Base-by-base conservation (phyloP, 305 asterid genomes). In the Fraxinus ornus region DNA sequence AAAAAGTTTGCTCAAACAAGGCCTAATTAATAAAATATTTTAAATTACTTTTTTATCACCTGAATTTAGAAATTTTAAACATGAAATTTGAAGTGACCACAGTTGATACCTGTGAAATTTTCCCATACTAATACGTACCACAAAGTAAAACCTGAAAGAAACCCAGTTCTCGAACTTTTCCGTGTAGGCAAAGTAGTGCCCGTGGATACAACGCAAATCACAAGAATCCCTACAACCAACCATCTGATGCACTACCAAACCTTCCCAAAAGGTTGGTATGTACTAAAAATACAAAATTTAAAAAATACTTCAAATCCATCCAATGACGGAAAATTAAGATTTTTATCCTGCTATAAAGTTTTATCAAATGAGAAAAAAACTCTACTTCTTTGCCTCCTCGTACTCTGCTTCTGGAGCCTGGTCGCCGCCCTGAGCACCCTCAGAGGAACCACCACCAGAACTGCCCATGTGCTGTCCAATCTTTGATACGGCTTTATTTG, bases 351-450 rank as follows among this genome's bases (percentile, higher is more conserved):
- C 32, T 26, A 68, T 68, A 28, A 68, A 26, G 75, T 9, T 68
- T 28, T 13, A 26, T 26, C 75, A 26, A 12, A 68, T 1, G 0
- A 9, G 4, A 10, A 24, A 47, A 44, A 12, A 44, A 13, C 6
- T 68, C 24, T 81, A 82, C 37, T 82, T 82, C 81, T 76, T 82
- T 0, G 78, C 84, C 80, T 82, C 84, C 81, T 82, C 81, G 15
- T 82, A 82, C 21, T 82, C 84, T 39, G 84, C 84, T 57, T 82
- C 84, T 6, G 81, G 84, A 3, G 84, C 70, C 41, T 78, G 86
- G 32, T 82, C 80, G 6, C 75, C 41, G 0, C 75, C 75, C 41
- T 70, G 75, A 15, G 24, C 75, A 70, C 84, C 81, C 10, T 68
- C 84, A 8, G 71, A 13, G 2, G 81, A 39, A 28, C 84, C 76